phyloP scores from a whole-genome alignment of 441 rosid species.

The Gossypium schwendimanii region DNA sequence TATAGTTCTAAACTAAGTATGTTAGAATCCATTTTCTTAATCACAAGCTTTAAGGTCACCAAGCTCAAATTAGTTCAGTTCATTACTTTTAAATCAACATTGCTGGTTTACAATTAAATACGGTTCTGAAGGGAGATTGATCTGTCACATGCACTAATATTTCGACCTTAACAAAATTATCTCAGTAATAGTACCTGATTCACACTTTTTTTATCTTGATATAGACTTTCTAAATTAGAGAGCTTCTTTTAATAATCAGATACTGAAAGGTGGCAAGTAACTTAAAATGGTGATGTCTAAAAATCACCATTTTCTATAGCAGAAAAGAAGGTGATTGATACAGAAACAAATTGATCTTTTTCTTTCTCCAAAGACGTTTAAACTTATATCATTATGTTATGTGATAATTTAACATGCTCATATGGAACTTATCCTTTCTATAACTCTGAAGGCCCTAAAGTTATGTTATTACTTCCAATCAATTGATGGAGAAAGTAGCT shows the following conservation, averaged over 20 bases:
- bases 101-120: background rate
- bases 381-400: background rate
- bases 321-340: background rate
- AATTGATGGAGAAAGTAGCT: background rate
- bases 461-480: background rate
- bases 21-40: background rate
- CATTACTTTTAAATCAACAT: background rate
- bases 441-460: background rate
- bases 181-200: background rate
- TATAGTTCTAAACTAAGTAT: background rate
- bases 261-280: background rate
- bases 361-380: background rate
- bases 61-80: background rate
- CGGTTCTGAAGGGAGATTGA: background rate
- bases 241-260: background rate
- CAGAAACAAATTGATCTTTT: background rate
- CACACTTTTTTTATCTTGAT: background rate
- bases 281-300: background rate
- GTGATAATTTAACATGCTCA: background rate
- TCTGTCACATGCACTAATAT: background rate
- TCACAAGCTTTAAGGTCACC: conserved; percentile 1
- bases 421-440: background rate
- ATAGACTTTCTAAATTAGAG: background rate
- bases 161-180: background rate
- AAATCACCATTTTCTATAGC: background rate